Evolutionary conservation across 768 basidiomycete genomes (phyloP), one percentile per base, ranked within the genome.

Genomic region (Podaxis sp.): DNA sequence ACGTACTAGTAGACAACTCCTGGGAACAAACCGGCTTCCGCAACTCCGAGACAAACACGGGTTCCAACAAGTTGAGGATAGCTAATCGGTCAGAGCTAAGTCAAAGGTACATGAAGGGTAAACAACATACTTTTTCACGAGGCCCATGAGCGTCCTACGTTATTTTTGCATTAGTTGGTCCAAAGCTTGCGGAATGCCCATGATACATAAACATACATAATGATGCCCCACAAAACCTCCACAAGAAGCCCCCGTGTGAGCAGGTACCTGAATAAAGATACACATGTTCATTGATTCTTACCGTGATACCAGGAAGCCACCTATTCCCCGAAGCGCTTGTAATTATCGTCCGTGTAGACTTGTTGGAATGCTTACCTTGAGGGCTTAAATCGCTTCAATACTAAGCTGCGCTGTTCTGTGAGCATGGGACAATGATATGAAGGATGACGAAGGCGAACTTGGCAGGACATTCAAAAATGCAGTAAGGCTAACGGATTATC

Each of bases 21-120:
- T 11, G 90, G 89, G 71, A 88, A 91, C 9, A 90, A 69, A 2
- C 90, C 88, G 4, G 87, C 85, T 72, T 91, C 90, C 0, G 87
- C 81, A 2, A 87, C 68, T 2, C 89, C 90, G 0, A 90, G 81
- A 63, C 80, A 82, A 6, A 85, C 72, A 9, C 87, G 81, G 9
- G 76, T 77, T 19, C 79, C 86, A 12, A 87, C 80, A 13, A 89
- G 80, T 67, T 88, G 82, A 8, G 80, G 80, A 67, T 86, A 89
- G 25, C 88, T 89, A 65, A 4, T 50, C 63, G 40, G 57, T 41
- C 19, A 29, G 43, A 2, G 15, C 27, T 11, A 37, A n/a, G 50
- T 22, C 25, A 6, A 24, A 19, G n/a, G 51, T 33, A 36, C 57
- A 29, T 29, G 11, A 17, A 57, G 58, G 22, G 22, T 25, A 6